Evolutionary conservation across 768 basidiomycete species (phyloP).

Genomic region (Collybia nuda): DNA sequence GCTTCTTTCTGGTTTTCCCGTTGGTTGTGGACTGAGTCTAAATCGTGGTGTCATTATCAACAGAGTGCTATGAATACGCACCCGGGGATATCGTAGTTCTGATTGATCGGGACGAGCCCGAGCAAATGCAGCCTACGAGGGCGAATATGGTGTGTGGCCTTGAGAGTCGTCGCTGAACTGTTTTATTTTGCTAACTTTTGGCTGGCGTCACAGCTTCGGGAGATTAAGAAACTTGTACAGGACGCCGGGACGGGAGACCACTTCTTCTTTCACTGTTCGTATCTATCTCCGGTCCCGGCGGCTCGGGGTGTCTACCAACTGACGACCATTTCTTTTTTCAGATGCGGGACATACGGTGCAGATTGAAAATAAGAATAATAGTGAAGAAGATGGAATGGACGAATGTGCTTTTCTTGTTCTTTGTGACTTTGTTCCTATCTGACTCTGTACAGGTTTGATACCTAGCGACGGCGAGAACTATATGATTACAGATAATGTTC

Average conservation of each 20-base stretch:
- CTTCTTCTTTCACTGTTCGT: slow-evolving; percentile 60
- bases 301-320: too few species aligned
- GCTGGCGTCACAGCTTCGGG: slow-evolving; percentile 28
- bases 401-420: slow-evolving; percentile 37
- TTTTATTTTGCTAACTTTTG: not conserved
- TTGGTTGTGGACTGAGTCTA: too few species aligned
- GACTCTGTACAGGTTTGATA: slow-evolving; percentile 28
- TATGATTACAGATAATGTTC: slow-evolving; percentile 36
- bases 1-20: not conserved
- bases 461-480: slow-evolving; percentile 34
- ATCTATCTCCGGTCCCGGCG: too few species aligned
- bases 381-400: slow-evolving; percentile 51
- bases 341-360: slow-evolving; percentile 54
- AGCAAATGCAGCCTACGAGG: slow-evolving; percentile 36
- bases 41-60: slow-evolving; percentile 6
- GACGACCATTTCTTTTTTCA: slow-evolving; percentile 7
- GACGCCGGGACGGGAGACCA: slow-evolving; percentile 45
- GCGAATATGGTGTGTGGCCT: slow-evolving; percentile 40
- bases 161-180: too few species aligned
- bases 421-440: not conserved
- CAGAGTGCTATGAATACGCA: slow-evolving; percentile 38
- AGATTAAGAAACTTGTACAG: slow-evolving; percentile 42
- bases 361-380: slow-evolving; percentile 36
- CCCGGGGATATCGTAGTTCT: slow-evolving; percentile 40
- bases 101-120: slow-evolving; percentile 33